phyloP scores from a whole-genome alignment of 1,284 basidiomycete genomes.

The Tilletiaria anomala region DNA sequence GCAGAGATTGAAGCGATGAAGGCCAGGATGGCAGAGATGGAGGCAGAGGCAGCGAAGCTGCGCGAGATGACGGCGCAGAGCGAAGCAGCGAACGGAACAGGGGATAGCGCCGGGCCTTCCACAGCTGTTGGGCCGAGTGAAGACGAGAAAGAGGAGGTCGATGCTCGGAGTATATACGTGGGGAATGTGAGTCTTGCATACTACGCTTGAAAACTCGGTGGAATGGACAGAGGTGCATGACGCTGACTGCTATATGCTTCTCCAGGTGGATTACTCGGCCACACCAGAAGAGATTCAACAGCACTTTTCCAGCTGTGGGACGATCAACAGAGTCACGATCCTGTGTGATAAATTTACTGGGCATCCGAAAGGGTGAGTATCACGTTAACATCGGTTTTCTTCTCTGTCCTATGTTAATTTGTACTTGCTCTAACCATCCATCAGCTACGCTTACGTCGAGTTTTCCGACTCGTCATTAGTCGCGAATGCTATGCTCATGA shows the following conservation, averaged over 20 bases:
- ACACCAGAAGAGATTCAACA: slow-evolving; percentile 97
- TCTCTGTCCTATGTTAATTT: background rate
- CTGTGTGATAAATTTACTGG: slow-evolving; percentile 99
- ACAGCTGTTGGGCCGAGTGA: no score
- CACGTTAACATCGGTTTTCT: background rate
- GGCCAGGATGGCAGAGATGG: no score
- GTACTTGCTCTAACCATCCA: background rate
- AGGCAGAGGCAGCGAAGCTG: no score
- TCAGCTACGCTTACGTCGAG: slow-evolving; percentile 93
- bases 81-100: no score
- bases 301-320: slow-evolving; percentile 93
- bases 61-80: no score
- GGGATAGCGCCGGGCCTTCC: no score
- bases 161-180: slow-evolving; percentile 80
- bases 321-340: slow-evolving; percentile 97
- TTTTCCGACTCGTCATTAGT: slow-evolving; percentile 90
- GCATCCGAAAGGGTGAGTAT: slow-evolving; percentile 84
- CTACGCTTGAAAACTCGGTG: background rate
- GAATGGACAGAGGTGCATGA: no score
- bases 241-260: no score
- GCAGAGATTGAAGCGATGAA: no score
- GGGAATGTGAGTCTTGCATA: slow-evolving; percentile 67
- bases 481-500: slow-evolving; percentile 81
- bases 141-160: slow-evolving; percentile 51
- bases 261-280: slow-evolving; percentile 86